Evolutionary conservation across 306 rosid genomes (phyloP).

Genomic region (Psophocarpus tetragonolobus): DNA sequence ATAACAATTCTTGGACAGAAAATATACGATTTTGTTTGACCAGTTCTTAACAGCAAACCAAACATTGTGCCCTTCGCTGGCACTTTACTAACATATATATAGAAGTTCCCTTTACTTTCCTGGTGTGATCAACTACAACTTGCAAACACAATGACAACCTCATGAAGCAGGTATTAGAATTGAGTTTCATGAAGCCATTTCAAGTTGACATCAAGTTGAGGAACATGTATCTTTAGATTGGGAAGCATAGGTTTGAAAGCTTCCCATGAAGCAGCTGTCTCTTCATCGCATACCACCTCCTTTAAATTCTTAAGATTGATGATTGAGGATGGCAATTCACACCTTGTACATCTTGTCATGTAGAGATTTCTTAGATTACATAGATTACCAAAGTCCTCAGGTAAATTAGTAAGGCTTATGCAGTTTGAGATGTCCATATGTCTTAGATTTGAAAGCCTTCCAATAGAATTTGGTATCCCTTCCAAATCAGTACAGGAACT

Average conservation of each 20-base stretch:
- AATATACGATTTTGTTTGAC: background rate
- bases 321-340: slow-evolving; percentile 44
- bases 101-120: background rate
- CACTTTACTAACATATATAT: background rate
- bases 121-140: background rate
- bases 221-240: slow-evolving; percentile 5
- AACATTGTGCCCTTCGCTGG: background rate
- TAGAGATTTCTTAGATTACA: slow-evolving; percentile 37
- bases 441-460: slow-evolving; percentile 32
- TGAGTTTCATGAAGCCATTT: background rate
- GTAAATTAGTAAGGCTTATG: slow-evolving; percentile 47
- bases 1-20: background rate
- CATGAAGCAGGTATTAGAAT: background rate
- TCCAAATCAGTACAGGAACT: slow-evolving; percentile 58
- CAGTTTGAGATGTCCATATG: slow-evolving; percentile 65
- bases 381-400: slow-evolving; percentile 47
- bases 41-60: background rate
- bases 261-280: slow-evolving; percentile 47
- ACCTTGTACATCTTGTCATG: slow-evolving; percentile 50
- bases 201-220: background rate
- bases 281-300: slow-evolving; percentile 59
- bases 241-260: slow-evolving; percentile 26
- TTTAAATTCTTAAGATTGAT: slow-evolving; percentile 34
- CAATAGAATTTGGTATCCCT: slow-evolving; percentile 46
- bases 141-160: background rate